A percentile compares a stretch with the other conserved stretches of the same genome.
phyloP scores from a whole-genome alignment of 768 basidiomycete species.

The Ephemerocybe angulata region DNA sequence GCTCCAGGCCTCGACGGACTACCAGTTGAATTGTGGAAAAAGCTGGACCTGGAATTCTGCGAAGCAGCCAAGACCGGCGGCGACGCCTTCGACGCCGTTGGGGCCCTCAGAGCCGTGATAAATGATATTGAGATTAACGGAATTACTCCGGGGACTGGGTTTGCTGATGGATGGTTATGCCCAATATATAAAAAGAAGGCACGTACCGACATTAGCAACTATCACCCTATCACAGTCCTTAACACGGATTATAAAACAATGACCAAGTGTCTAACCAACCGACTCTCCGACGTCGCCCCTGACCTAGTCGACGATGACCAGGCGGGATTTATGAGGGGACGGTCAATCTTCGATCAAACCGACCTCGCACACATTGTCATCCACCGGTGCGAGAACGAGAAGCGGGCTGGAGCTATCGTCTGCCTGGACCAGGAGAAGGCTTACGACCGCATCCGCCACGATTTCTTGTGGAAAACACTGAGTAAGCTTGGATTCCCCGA shows the following conservation, averaged over 20 bases:
- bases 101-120: slow-evolving; percentile 17
- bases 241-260: slow-evolving; percentile 26
- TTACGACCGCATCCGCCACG: slow-evolving; percentile 34
- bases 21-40: slow-evolving; percentile 24
- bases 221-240: slow-evolving; percentile 30
- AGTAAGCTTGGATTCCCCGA: slow-evolving; percentile 20
- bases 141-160: slow-evolving; percentile 6
- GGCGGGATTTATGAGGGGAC: slow-evolving; percentile 31
- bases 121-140: slow-evolving; percentile 29
- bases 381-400: slow-evolving; percentile 16
- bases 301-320: slow-evolving; percentile 30
- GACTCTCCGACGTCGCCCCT: slow-evolving; percentile 12
- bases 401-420: slow-evolving; percentile 24
- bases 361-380: slow-evolving; percentile 24
- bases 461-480: slow-evolving; percentile 28
- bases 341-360: slow-evolving; percentile 30
- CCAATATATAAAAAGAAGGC: slow-evolving; percentile 42
- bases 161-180: slow-evolving; percentile 34
- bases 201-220: slow-evolving; percentile 26
- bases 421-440: slow-evolving; percentile 34
- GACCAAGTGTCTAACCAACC: slow-evolving; percentile 20
- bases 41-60: not conserved
- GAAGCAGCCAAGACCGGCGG: not conserved
- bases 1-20: slow-evolving; percentile 20
- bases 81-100: not conserved